Base-by-base conservation (phyloP, 2,329 filamentous ascomycete genomes). In the Dactylellina drechsleri region DNA sequence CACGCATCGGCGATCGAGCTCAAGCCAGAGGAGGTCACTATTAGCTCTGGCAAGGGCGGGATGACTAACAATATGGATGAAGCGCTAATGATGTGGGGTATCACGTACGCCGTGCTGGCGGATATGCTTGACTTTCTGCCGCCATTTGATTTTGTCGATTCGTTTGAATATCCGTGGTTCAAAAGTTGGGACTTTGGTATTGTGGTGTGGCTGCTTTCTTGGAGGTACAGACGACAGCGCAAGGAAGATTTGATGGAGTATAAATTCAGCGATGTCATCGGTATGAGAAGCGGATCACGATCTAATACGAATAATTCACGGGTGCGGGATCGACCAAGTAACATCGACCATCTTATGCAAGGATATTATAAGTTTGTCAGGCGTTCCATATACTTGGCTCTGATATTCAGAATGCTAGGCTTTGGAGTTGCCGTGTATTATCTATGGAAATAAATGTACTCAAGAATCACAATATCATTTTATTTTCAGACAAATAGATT, bases 111-210 rank as follows among this genome's bases (percentile, higher is more conserved):
- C 4, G 86, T 91, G 36, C 81, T 91, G 45, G 87, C 87, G 15
- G 89, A 91, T 80, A 88, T 91, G 77, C 83, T 91, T 23, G 88
- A 91, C 77, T 85, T 90, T 79, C 81, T 91, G 2, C 89, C 89
- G n/a, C 88, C 88, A 1, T 83, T 87, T 41, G 83, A 85, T 76
- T 86, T 88, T 1, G 84, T 90, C 2, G 82, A 86, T 40, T 80
- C 90, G 26, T 91, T 89, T 88, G 86, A 85, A 31, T 90, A 90
- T 78, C 89, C 89, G 0, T 91, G 87, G 0, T 91, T 91, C 79
- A 90, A 88, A 0, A 84, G 86, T 1, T 84, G 84, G 67, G 89
- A 91, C 78, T 83, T 91, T 2, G 83, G 86, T 4, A 82, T 88
- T 36, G 82, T 87, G 10, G 85, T 91, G 64, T 88, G 85, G 83